Evolutionary conservation across 495 filamentous ascomycete species (phyloP), one percentile per base, ranked within the genome.

Genomic region (Annulohypoxylon moriforme): DNA sequence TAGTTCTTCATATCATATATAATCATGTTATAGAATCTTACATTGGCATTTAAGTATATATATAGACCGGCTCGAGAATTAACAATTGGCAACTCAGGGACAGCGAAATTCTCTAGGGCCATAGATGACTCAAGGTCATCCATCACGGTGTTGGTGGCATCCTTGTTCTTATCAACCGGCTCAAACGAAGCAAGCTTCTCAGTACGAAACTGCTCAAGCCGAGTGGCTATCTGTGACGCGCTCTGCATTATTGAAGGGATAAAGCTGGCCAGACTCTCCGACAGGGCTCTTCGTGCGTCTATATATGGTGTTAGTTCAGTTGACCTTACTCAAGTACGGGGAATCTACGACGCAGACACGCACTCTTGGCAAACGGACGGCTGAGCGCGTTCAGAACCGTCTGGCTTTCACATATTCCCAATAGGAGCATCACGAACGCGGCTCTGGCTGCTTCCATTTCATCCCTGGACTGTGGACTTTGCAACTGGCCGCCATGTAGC

Each of bases 1-100:
- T 60, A 89, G 82, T 34, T 1, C 4, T 9, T 44, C 60, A 64
- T 40, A 31, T 27, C n/a, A 22, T 36, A 22, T 36, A 18, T 5
- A 57, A 38, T 0, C 47, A 13, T 5, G 36, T 40, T 31, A 0
- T 42, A 40, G 24, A 29, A 14, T 77, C 85, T 76, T 82, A 97
- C 92, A 81, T 92, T 85, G 50, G 94, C 89, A 77, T 93, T 94
- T 31, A 99, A 82, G 77, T 95, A 98, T n/a, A 98, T 85, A 78
- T 94, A 98, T 69, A 98, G 83, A 49, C 93, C 93, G 56, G 94
- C 94, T 82, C 94, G 87, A n/a, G 94, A 91, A 77, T 93, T 92
- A 10, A 91, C 81, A 5, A 85, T 81, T 1, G 91, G 90, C 4
- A 91, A 79, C 70, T 94, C 91, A 25, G 89, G 83, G 1, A 96